Conservation (phyloP, 257 asterid species). For the Solanum tacnaense region DNA sequence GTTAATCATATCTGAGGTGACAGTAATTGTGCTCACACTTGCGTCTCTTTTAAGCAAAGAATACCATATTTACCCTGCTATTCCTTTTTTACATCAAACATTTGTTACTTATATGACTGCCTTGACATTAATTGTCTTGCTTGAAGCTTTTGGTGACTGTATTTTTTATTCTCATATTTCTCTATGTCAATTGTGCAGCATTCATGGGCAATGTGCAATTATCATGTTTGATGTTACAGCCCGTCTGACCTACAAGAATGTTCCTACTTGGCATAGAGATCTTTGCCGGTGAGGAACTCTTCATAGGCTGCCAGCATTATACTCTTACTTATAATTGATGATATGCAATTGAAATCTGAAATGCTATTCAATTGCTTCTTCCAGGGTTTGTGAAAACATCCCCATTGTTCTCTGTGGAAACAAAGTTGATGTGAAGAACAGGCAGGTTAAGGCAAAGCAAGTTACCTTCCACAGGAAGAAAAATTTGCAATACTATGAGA, state of each 20-base stretch:
- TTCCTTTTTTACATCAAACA: not conserved
- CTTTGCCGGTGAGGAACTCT: conserved; percentile 47
- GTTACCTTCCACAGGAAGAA: conserved; percentile 69
- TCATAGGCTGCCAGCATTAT: not conserved
- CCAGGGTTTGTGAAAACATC: conserved; percentile 61
- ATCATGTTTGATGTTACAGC: conserved; percentile 84
- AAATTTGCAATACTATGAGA: conserved; percentile 64
- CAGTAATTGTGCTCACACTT: not conserved
- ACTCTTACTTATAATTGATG: not conserved
- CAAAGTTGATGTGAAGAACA: conserved; percentile 71
- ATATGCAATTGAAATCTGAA: not conserved
- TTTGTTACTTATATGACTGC: not conserved
- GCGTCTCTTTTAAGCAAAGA: not conserved
- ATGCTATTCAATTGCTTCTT: not conserved
- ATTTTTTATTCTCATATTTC: not conserved
- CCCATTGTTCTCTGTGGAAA: conserved; percentile 70
- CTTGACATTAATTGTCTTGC: not conserved
- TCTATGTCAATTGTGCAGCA: conserved; percentile 19
- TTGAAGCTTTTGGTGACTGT: not conserved
- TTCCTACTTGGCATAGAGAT: conserved; percentile 84
- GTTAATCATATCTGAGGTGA: not conserved
- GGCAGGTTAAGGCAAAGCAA: conserved; percentile 78
- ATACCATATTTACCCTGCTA: not conserved
- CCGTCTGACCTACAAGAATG: conserved; percentile 71
- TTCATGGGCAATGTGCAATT: conserved; percentile 80